phyloP scores from a whole-genome alignment of 306 rosid species.

The Ochetophila trinervis region DNA sequence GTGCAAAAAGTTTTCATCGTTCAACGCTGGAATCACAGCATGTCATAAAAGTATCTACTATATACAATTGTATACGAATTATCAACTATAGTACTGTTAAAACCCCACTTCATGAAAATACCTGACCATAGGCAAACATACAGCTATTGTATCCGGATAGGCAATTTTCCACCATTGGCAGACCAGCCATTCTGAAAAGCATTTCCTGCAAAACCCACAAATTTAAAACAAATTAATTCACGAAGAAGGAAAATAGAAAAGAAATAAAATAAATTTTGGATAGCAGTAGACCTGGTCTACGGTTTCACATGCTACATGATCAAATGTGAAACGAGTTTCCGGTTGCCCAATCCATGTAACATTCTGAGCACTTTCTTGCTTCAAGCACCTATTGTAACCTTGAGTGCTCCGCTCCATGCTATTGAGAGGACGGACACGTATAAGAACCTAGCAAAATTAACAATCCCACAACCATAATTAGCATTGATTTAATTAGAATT shows the following conservation, averaged over 20 bases:
- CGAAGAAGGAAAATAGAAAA: not conserved
- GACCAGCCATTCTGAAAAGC: constrained; percentile 90
- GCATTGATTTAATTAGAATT: constrained; percentile 2
- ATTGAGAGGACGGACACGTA: constrained; percentile 94
- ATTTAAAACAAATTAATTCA: constrained; percentile 18
- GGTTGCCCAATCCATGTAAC: constrained; percentile 86
- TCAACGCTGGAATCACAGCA: not conserved
- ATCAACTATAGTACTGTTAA: constrained; percentile 8
- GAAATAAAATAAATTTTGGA: not conserved
- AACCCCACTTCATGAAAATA: constrained; percentile 27
- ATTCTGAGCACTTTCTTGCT: constrained; percentile 75
- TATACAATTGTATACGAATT: not conserved
- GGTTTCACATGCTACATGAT: constrained; percentile 96
- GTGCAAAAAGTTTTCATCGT: no score
- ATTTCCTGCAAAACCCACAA: constrained; percentile 56
- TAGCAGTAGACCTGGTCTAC: constrained; percentile 66
- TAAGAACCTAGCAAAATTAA: constrained; percentile 55
- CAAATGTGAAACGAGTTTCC: constrained; percentile 84
- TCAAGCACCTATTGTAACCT: constrained; percentile 80
- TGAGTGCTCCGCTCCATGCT: constrained; percentile 63
- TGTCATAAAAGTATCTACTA: not conserved
- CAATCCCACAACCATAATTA: constrained; percentile 28
- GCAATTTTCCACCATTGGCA: constrained; percentile 98
- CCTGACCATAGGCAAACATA: constrained; percentile 99
- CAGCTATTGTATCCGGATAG: constrained; percentile 94